These are phyloP conservation scores for Chloroidium sp. DNA, from an alignment of 163 green algal species.

Conservation along the genomic window DNA sequence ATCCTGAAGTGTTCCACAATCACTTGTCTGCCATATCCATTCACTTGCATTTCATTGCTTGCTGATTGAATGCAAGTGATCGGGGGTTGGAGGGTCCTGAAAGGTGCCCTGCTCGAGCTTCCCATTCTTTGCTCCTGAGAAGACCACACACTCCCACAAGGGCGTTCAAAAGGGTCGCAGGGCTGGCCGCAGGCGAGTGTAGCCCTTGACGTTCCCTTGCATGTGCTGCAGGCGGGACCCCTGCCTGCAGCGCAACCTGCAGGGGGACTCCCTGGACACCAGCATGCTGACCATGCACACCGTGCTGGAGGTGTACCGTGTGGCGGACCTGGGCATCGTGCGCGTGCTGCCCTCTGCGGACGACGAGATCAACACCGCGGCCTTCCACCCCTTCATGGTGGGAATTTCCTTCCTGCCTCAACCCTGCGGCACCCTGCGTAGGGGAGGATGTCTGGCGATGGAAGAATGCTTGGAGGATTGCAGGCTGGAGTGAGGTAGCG, in stretches of 20 bases:
- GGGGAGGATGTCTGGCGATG: not conserved
- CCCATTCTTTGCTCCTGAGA: too few species aligned
- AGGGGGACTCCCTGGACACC: constrained; percentile 34
- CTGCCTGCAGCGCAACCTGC: constrained; percentile 64
- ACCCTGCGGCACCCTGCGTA: not conserved
- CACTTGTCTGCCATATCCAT: too few species aligned
- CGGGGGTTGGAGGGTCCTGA: too few species aligned
- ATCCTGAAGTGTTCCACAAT: too few species aligned
- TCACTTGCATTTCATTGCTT: too few species aligned
- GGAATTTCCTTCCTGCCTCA: not conserved
- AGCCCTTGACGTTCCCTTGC: not conserved
- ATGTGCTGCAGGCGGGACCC: constrained; percentile 53
- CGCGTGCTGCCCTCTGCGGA: constrained; percentile 67
- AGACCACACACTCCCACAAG: too few species aligned
- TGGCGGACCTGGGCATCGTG: constrained; percentile 61
- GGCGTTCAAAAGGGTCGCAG: not conserved
- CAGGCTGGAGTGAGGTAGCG: not conserved
- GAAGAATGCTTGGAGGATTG: not conserved
- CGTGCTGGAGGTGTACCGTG: constrained; percentile 71
- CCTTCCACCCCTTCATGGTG: constrained; percentile 61
- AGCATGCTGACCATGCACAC: constrained; percentile 72
- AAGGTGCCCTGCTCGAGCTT: too few species aligned
- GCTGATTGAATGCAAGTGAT: too few species aligned
- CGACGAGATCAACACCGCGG: constrained; percentile 89
- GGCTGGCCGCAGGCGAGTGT: not conserved